Base-by-base conservation (phyloP, 148 eudicot species). In the Chenopodium quinoa region DNA sequence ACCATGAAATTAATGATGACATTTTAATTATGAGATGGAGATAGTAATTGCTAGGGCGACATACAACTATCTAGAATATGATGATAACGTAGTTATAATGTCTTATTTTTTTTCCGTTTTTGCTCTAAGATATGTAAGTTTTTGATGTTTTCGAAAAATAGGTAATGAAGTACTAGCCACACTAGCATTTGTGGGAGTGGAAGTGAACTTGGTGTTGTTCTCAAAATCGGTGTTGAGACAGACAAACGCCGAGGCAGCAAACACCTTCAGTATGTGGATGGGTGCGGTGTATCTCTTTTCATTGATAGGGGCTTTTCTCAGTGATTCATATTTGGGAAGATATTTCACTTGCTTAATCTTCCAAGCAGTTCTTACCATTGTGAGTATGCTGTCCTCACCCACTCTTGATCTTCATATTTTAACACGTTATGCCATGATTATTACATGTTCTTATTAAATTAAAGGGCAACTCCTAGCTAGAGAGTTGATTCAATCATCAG, bases 181-280 rank as follows among this genome's bases (percentile, higher is more conserved):
- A 9, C 83, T 89, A 0, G 91, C 90, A 4, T 89, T 89, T 40
- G 87, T 84, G 8, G 91, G 91, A 62, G 91, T 89, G 79, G 91
- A 88, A 46, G 91, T 89, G 64, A 89, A 89, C 86, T 76, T 89
- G 78, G 91, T 89, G 74, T 70, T 89, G 31, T 89, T 89, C 87
- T 84, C 88, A 4, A 89, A 88, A 74, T 80, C 89, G 9, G 90
- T 89, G 20, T 64, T 89, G n/a, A 47, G 89, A 67, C 87, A 89
- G 32, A 88, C 85, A 13, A 89, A 89, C 66, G 91, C 91, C 3
- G 90, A 89, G 77, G 91, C 91, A 73, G 91, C 91, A 3, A 89
- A 89, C 76, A 85, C 87, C 34, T 87, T 87, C 77, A 87, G 89
- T 64, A 83, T 82, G 82, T 89, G 91, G 91, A 89, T 88, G 86